Evolutionary conservation across 441 rosid genomes (phyloP), one percentile per base, ranked within the genome.

Genomic region (Daphne laureola): DNA sequence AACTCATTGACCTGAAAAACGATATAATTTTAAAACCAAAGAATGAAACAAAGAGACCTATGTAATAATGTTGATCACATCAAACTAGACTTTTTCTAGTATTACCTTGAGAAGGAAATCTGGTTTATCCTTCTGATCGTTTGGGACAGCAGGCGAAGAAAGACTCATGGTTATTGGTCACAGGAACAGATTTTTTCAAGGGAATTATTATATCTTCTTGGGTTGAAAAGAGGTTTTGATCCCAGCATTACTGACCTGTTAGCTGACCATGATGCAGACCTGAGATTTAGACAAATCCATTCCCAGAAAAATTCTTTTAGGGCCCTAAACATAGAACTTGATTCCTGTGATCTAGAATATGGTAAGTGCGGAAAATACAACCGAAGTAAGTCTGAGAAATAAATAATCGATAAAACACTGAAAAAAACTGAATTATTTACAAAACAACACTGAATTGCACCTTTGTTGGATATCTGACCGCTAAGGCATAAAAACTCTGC

Each of bases 1-100:
- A 61, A 63, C 63, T 63, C 74, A 66, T 66, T 65, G 47, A 88
- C 85, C 98, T 91, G 69, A 57, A 67, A 67, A 78, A 40, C 71
- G 68, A 36, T 51, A 58, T 46, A 49, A 45, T 58, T 57, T 21
- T 5, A 31, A 42, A 52, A 53, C 45, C 45, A 59, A 60, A 36
- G 42, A 44, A 26, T 23, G 49, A 58, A 18, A 49, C 13, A 49
- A 51, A 43, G 42, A 49, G 51, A 31, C 38, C 6, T 2, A 31
- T 5, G 38, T 31, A 55, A 16, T 36, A 16, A 38, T 21, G 63
- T 40, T n/a, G 48, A 54, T 49, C 46, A 58, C 44, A 54, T 21
- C 47, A 42, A 46, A 64, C 57, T 54, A 53, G 36, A 49, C 17
- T 58, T 60, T 3, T 53, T 31, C 57, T 23, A 56, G 35, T 27